phyloP scores from a whole-genome alignment of 108 stramenopile species.

The Nitzschia palea region DNA sequence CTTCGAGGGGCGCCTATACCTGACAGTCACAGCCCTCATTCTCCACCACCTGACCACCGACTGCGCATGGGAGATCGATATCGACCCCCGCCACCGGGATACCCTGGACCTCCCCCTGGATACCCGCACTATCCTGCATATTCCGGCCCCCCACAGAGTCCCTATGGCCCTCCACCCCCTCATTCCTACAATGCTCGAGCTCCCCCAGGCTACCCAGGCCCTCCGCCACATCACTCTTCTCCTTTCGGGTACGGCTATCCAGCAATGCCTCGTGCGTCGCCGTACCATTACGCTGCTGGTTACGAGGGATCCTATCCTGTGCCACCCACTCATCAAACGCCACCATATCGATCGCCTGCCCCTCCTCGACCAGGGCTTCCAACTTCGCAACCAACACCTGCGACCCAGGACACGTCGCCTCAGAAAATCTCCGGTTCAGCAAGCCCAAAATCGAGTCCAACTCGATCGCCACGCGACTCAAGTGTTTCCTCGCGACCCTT shows the following conservation, averaged over 20 bases:
- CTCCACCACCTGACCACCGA: conserved; percentile 5
- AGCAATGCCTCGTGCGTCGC: neutral
- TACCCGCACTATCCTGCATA: neutral
- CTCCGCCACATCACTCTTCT: conserved; percentile 13
- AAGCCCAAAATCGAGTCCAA: conserved; percentile 15
- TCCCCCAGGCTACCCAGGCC: conserved; percentile 4
- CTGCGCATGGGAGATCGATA: conserved; percentile 7
- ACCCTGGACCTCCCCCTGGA: neutral
- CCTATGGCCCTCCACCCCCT: neutral
- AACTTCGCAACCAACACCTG: neutral
- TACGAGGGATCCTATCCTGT: conserved; percentile 8
- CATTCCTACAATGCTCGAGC: neutral
- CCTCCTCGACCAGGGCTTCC: neutral
- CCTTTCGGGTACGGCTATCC: conserved; percentile 11
- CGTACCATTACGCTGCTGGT: neutral
- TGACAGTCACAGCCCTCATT: conserved; percentile 7
- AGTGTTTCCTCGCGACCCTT: neutral
- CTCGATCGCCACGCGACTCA: conserved; percentile 1
- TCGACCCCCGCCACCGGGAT: neutral
- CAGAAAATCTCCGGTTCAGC: neutral
- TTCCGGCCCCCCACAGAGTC: neutral
- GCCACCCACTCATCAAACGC: neutral
- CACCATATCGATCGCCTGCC: neutral
- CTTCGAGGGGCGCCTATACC: neutral
- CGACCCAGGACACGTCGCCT: neutral